Evolutionary conservation across 2,329 filamentous ascomycete genomes (phyloP), one percentile per base, ranked within the genome.

Genomic region (Talaromyces sp.): DNA sequence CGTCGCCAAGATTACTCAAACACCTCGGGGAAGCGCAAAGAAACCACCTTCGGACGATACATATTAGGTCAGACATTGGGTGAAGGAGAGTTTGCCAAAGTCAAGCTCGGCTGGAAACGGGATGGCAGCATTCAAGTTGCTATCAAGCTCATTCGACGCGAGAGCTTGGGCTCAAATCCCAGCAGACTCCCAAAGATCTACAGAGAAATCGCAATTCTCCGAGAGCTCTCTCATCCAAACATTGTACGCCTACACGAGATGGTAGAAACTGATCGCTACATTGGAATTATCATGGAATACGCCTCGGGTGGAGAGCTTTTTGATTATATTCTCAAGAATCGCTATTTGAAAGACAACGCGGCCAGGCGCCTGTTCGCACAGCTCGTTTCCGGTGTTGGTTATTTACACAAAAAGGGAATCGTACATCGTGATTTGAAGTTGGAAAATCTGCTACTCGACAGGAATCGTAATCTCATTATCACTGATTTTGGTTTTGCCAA

Each of bases 401-500:
- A 99, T 77, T 82, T 99, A 63, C 95, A 99, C 80, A 97, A 96
- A 78, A 98, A 96, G 79, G 95, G 95, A 65, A 99, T 99, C 69
- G 95, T 99, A 14, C 95, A 99, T 75, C 88, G 95, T 71, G 95
- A 99, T 79, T 79, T 99, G 68, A 99, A 99, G 79, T 83, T 99
- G 54, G 95, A 99, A 79, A 99, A 99, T 73, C 77, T 99, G 70
- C 84, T 99, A 40, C 84, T 99, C 58, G 95, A 99, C 77, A 89
- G 93, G 66, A 97, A 99, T 74, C 89, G 92, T 66, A 99, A 99
- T 80, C 98, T 99, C 72, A 99, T 99, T 79, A 99, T 99, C 73
- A 99, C 95, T 16, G 95, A 99, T 78, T 99, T 99, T 77, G 95
- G 95, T 18, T 99, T 99, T 75, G 95, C 95, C 69, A 99, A 99